Evolutionary conservation across 345 rosid species (phyloP).

Genomic region (Bretschneidera sinensis): DNA sequence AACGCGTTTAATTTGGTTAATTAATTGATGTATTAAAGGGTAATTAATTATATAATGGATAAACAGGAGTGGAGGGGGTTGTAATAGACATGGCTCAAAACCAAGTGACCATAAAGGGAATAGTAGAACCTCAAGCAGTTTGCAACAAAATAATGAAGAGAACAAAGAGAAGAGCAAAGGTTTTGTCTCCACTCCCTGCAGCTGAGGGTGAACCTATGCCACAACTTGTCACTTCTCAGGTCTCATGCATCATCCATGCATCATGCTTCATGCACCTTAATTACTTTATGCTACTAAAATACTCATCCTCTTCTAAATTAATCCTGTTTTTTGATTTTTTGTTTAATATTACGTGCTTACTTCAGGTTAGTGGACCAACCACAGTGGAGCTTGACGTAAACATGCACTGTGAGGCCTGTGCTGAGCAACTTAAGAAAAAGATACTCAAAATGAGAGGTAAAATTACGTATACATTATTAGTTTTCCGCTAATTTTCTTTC

Average conservation of each 20-base stretch:
- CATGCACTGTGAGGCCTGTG: slow-evolving; percentile 97
- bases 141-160: slow-evolving; percentile 72
- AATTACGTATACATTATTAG: neutral
- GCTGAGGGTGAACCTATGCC: slow-evolving; percentile 75
- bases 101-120: slow-evolving; percentile 77
- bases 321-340: too few species aligned
- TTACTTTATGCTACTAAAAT: too few species aligned
- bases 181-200: slow-evolving; percentile 71
- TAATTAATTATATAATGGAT: neutral
- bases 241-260: too few species aligned
- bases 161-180: slow-evolving; percentile 71
- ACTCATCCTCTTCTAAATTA: too few species aligned
- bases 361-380: slow-evolving; percentile 50
- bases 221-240: slow-evolving; percentile 60
- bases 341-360: too few species aligned
- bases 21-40: neutral
- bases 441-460: slow-evolving; percentile 98
- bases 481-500: too few species aligned
- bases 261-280: too few species aligned
- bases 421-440: slow-evolving; percentile 78
- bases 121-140: slow-evolving; percentile 71
- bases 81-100: slow-evolving; percentile 62
- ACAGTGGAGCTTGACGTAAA: slow-evolving; percentile 81
- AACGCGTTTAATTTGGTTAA: neutral
- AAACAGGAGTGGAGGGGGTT: slow-evolving; percentile 81